These are phyloP conservation scores for Chaetomiaceae sp. DNA, from an alignment of 2,329 filamentous ascomycete genomes.

Conservation along the genomic window DNA sequence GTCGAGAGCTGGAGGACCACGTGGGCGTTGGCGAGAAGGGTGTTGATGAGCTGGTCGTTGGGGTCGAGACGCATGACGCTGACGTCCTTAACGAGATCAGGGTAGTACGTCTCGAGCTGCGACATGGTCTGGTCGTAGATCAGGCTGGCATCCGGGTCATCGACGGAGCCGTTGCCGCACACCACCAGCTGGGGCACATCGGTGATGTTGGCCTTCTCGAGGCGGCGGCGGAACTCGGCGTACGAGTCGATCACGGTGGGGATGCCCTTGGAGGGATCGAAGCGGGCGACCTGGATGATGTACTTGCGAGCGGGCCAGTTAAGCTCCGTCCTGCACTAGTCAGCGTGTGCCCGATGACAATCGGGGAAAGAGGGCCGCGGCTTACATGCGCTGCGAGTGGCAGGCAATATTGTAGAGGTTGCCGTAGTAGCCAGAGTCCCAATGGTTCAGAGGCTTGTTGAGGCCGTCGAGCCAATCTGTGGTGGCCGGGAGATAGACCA, in stretches of 20 bases:
- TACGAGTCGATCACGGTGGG: conserved; percentile 73
- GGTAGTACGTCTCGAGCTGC: conserved; percentile 60
- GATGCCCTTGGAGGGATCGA: conserved; percentile 80
- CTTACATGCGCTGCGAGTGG: conserved; percentile 53
- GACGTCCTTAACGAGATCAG: conserved; percentile 59
- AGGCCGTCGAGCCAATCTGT: conserved; percentile 82
- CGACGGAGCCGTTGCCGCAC: conserved; percentile 74
- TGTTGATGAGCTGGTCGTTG: conserved; percentile 76
- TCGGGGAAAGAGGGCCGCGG: background rate
- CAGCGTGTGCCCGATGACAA: background rate
- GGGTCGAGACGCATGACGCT: conserved; percentile 73
- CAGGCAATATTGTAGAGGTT: conserved; percentile 66
- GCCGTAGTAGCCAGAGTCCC: conserved; percentile 69
- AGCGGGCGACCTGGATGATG: conserved; percentile 75
- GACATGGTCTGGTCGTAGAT: conserved; percentile 69
- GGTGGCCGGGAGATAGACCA: conserved; percentile 73
- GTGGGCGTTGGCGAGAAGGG: conserved; percentile 65
- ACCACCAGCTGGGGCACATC: conserved; percentile 68
- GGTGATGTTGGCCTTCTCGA: conserved; percentile 48
- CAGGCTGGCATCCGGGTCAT: conserved; percentile 70
- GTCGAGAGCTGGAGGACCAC: conserved; percentile 76
- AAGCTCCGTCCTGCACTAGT: conserved; percentile 43
- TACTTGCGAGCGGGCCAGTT: conserved; percentile 61
- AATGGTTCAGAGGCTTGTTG: conserved; percentile 68
- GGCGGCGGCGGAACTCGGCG: conserved; percentile 62